Conservation (phyloP, 2,329 filamentous ascomycete genomes). For the Fusarium secorum region DNA sequence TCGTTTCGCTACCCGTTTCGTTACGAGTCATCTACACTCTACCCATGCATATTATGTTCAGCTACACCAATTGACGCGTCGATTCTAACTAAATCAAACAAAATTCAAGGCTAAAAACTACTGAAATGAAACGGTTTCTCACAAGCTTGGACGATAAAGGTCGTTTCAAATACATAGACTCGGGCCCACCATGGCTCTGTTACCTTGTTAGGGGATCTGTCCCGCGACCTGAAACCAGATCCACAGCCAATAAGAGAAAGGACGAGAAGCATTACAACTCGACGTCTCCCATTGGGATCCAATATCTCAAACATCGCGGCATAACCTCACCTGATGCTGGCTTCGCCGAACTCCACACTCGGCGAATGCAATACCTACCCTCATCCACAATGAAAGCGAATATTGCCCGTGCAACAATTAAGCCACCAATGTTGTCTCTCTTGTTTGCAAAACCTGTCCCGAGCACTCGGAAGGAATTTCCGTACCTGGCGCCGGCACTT, state of each 20-base stretch:
- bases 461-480: constrained; percentile 18
- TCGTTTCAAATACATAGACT: constrained; percentile 11
- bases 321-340: neutral
- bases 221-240: constrained; percentile 25
- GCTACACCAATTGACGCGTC: constrained; percentile 1
- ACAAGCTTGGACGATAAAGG: neutral
- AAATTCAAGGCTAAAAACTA: neutral
- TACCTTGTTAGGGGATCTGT: constrained; percentile 12
- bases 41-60: neutral
- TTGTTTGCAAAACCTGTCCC: constrained; percentile 17
- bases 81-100: neutral
- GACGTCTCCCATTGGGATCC: too few relatives aligned
- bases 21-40: constrained; percentile 5
- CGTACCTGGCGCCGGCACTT: neutral
- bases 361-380: neutral
- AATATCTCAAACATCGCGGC: constrained; percentile 12
- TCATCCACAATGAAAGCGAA: constrained; percentile 22
- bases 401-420: constrained; percentile 19
- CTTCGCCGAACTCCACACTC: constrained; percentile 1
- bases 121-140: constrained; percentile 5
- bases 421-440: constrained; percentile 17
- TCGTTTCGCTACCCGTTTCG: constrained; percentile 16
- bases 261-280: constrained; percentile 1
- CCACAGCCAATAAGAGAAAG: constrained; percentile 25
- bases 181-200: constrained; percentile 13